phyloP scores from a whole-genome alignment of 2,329 filamentous ascomycete genomes.

The Zelopaecilomyces penicillatus region DNA sequence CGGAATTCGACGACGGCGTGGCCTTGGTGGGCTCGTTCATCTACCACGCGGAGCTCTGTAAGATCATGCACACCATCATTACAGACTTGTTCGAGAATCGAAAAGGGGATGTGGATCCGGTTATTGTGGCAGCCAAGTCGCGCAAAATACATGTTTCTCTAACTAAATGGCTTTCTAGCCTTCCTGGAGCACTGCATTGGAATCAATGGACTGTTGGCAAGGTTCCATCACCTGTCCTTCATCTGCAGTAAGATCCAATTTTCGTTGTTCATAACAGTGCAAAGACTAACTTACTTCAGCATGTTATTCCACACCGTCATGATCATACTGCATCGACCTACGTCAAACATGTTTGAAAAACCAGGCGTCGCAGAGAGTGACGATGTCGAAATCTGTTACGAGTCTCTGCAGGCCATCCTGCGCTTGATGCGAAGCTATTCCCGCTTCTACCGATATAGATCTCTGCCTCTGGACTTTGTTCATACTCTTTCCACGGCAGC shows the following conservation, averaged over 20 bases:
- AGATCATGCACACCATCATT: conserved; percentile 42
- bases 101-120: conserved; percentile 29
- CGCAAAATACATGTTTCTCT: conserved; percentile 38
- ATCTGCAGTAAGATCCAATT: conserved; percentile 30
- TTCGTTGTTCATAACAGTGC: not conserved
- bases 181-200: conserved; percentile 41
- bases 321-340: conserved; percentile 43
- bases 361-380: conserved; percentile 31
- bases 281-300: conserved; percentile 15
- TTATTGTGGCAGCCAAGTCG: conserved; percentile 32
- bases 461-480: conserved; percentile 39
- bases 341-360: conserved; percentile 33
- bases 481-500: conserved; percentile 41
- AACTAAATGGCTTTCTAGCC: conserved; percentile 36
- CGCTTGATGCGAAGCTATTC: conserved; percentile 36
- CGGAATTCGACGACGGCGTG: conserved; percentile 38
- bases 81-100: conserved; percentile 43
- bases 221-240: conserved; percentile 37
- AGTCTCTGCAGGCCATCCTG: conserved; percentile 37
- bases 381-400: conserved; percentile 42
- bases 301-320: conserved; percentile 43
- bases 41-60: conserved; percentile 38
- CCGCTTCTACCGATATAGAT: conserved; percentile 34
- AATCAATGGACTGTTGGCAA: conserved; percentile 41
- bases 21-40: conserved; percentile 36